phyloP scores from a whole-genome alignment of 768 basidiomycete species.

The Exsudoporus frostii region DNA sequence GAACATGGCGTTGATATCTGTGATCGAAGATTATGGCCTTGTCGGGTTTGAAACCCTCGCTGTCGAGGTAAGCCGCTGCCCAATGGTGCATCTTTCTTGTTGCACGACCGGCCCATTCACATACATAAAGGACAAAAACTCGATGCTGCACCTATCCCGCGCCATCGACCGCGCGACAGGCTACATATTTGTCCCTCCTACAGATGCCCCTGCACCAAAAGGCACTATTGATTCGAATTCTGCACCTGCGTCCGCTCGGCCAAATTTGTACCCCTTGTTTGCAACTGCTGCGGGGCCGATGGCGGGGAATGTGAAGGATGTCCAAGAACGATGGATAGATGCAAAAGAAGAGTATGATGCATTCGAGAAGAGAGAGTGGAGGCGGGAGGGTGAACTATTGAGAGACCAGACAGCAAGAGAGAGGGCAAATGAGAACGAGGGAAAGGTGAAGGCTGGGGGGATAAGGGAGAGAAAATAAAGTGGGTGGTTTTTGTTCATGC shows the following conservation, averaged over 20 bases:
- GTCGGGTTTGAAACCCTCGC: conserved; percentile 97
- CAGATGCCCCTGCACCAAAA: conserved; percentile 30
- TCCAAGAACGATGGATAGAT: conserved; percentile 96
- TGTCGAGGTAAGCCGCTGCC: conserved; percentile 65
- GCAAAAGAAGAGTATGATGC: conserved; percentile 78
- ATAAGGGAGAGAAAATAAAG: conserved; percentile 30
- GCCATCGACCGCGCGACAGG: conserved; percentile 90
- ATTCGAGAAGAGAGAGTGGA: conserved; percentile 75
- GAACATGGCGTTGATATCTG: conserved; percentile 85
- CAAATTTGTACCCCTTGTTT: conserved; percentile 68
- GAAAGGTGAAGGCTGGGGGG: conserved; percentile 4
- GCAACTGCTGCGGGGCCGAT: conserved; percentile 59
- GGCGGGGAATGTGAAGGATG: conserved; percentile 59
- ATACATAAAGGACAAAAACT: conserved; percentile 74
- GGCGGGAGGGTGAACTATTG: conserved; percentile 59
- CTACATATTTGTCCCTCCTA: conserved; percentile 77
- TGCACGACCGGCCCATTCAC: not conserved
- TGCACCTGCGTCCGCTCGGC: conserved; percentile 41
- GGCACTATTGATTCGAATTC: conserved; percentile 30
- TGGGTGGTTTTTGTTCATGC: conserved; percentile 2
- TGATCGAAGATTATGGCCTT: conserved; percentile 91
- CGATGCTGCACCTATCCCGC: conserved; percentile 86
- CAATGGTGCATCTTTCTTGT: not conserved
- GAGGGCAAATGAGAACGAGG: conserved; percentile 1
- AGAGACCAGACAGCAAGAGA: conserved; percentile 24